Percentiles rank a stretch among this genome's conserved stretches.
Evolutionary conservation across 768 basidiomycete genomes (phyloP).

Genomic region (Mycena capillaripes): DNA sequence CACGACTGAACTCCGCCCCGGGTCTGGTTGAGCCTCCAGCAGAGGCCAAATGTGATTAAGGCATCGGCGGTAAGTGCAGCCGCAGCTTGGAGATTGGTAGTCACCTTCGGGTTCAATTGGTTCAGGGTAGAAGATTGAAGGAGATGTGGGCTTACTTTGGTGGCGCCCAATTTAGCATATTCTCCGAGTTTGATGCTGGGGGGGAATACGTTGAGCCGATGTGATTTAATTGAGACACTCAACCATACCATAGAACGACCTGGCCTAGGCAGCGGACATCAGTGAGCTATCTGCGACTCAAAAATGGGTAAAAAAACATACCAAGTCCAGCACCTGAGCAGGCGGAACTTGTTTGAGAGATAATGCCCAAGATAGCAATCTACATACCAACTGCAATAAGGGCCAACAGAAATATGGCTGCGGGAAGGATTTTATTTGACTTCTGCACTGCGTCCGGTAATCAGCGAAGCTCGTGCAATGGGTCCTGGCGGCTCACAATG

Average conservation of each 20-base stretch:
- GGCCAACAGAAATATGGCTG: neutral
- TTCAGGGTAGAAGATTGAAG: neutral
- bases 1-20: constrained; percentile 22
- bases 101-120: neutral
- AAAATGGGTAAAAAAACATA: neutral
- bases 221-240: neutral
- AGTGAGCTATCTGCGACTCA: neutral
- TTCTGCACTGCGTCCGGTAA: neutral
- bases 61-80: constrained; percentile 1
- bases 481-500: constrained; percentile 1
- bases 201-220: neutral
- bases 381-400: neutral
- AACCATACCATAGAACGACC: neutral
- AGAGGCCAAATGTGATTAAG: constrained; percentile 15
- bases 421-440: constrained; percentile 6
- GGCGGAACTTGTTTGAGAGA: neutral
- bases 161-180: constrained; percentile 3
- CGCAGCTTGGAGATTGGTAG: constrained; percentile 7
- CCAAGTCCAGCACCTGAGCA: neutral
- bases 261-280: neutral
- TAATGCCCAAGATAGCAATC: neutral
- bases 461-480: neutral
- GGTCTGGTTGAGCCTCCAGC: constrained; percentile 8
- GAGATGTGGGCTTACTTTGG: neutral
- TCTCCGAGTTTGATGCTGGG: constrained; percentile 1